Base-by-base conservation (phyloP, 2,329 filamentous ascomycete species). In the Calonectria naviculata region DNA sequence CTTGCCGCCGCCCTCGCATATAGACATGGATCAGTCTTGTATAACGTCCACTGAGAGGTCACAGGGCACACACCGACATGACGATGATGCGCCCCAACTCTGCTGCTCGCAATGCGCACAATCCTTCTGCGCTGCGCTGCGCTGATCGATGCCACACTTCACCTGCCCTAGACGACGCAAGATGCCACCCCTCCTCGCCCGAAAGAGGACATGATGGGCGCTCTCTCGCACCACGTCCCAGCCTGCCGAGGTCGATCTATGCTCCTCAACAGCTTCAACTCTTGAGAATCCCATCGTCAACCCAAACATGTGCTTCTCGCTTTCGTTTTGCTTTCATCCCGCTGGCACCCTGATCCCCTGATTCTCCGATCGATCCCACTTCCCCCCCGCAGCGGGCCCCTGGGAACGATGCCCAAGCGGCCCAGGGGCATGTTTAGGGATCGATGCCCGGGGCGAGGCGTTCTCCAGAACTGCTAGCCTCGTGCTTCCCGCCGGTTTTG, bases 121-220 rank as follows among this genome's bases (percentile, higher is more conserved):
- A 61, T 70, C 49, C 73, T 17, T 2, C 15, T 26, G 52, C 52
- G 52, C 21, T 38, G 29, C 49, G 49, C 49, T 34, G 52, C 52
- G 64, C 71, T 78, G 75, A 77, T 76, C 69, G 58, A 65, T 65
- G 42, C 70, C 65, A 9, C 72, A 26, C 42, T 42, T 73, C 65
- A 54, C 65, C 61, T 47, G 44, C 58, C 52, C 52, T 52, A 34
- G 34, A 49, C 73, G 62, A 67, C 52, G 68, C 58, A 71, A 64
- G 31, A 56, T 21, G 56, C 41, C 42, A 44, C 42, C 70, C 62
- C 56, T 65, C 58, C 73, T 65, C 64, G 47, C 29, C 60, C 64
- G 31, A 65, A 71, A 68, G 34, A 41, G 44, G 65, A 29, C 69
- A 68, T 65, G 49, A 65, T 62, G 52, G 63, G 65, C 65, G 19